A percentile compares a stretch with the other conserved stretches of the same genome.
phyloP scores from a whole-genome alignment of 306 rosid species.

The Rubus idaeus region DNA sequence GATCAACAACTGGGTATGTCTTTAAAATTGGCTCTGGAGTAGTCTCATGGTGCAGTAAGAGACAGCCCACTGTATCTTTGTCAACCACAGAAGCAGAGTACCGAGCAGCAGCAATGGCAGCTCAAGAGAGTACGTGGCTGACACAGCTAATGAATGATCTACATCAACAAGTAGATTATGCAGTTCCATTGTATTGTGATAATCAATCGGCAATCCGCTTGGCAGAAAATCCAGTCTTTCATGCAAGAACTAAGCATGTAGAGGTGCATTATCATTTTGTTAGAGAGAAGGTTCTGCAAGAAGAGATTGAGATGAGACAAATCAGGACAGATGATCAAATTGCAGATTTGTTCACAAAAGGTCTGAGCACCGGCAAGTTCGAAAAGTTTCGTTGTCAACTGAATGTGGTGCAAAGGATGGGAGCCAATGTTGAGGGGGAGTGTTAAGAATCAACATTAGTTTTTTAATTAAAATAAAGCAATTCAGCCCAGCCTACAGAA shows the following conservation, averaged over 20 bases:
- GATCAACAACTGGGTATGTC: neutral
- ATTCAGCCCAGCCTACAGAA: too few species aligned
- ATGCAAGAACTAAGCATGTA: neutral
- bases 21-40: neutral
- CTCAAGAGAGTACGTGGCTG: neutral
- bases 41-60: too few species aligned
- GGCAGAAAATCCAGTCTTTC: constrained; percentile 1
- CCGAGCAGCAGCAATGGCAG: neutral
- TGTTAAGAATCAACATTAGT: neutral
- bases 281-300: neutral
- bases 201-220: neutral
- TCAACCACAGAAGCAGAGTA: too few species aligned
- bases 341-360: neutral
- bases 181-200: neutral
- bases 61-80: too few species aligned
- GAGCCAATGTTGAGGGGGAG: neutral
- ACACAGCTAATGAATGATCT: neutral
- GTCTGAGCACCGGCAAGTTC: too few species aligned
- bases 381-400: neutral
- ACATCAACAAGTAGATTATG: neutral
- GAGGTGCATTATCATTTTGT: neutral
- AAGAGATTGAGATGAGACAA: neutral
- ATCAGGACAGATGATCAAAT: neutral
- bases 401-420: neutral
- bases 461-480: too few species aligned